Conservation (phyloP, 306 rosid species). For the Purshia tridentata region DNA sequence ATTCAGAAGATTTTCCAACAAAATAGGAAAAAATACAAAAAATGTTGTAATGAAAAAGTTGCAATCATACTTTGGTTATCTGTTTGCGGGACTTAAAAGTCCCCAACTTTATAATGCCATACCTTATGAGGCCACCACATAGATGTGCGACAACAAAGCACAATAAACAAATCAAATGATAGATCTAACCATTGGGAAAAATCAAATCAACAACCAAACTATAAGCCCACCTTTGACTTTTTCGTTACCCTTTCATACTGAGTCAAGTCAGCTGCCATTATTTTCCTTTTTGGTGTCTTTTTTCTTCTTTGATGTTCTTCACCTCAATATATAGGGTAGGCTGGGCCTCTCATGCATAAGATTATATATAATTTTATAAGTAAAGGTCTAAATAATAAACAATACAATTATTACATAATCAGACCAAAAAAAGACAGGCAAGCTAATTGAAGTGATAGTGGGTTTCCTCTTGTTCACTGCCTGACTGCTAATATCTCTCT, state of each 20-base stretch:
- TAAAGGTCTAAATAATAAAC: not conserved
- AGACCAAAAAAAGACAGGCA: conserved; percentile 2
- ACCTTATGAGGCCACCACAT: no score
- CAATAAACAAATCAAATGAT: conserved; percentile 2
- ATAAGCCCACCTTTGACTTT: conserved; percentile 45
- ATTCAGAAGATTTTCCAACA: no score
- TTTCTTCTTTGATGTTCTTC: not conserved
- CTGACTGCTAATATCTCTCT: conserved; percentile 4
- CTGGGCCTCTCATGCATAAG: not conserved
- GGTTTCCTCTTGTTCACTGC: conserved; percentile 39
- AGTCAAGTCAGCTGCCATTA: conserved; percentile 26
- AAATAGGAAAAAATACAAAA: no score
- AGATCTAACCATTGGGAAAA: conserved; percentile 25
- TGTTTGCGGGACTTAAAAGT: no score
- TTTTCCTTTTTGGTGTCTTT: conserved; percentile 7
- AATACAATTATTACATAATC: not conserved
- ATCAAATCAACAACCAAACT: conserved; percentile 37
- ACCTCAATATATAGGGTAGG: not conserved
- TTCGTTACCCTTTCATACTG: conserved; percentile 11
- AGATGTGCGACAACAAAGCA: not conserved
- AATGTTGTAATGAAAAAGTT: no score
- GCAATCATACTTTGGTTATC: no score
- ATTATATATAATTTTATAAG: not conserved
- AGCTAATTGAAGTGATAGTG: conserved; percentile 47
- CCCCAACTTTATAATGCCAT: no score